Conservation (phyloP, 345 rosid species). For the Gossypium australe region DNA sequence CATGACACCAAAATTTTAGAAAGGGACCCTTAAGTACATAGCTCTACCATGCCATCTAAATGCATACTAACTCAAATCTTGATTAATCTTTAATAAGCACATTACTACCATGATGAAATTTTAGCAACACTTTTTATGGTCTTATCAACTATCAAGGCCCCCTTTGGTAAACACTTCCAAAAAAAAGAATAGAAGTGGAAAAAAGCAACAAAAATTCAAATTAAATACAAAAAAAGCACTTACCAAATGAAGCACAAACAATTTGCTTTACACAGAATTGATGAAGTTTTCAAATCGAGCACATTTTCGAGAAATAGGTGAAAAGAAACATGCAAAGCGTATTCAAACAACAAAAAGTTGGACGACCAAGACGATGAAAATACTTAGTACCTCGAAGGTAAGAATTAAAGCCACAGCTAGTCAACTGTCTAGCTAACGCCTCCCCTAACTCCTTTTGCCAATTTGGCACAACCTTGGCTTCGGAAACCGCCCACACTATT, state of each 20-base stretch:
- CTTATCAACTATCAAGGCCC: not conserved
- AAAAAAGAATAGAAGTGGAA: not conserved
- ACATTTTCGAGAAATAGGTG: not conserved
- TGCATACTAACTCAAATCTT: not conserved
- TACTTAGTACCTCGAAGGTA: conserved; percentile 63
- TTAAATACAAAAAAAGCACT: not conserved
- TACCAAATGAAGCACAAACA: not conserved
- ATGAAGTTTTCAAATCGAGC: not conserved
- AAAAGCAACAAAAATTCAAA: not conserved
- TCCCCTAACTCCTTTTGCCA: conserved; percentile 84
- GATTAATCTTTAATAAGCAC: not conserved
- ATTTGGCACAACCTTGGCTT: conserved; percentile 64
- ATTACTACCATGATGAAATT: not conserved
- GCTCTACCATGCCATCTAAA: not conserved
- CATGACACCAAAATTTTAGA: not conserved
- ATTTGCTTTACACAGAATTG: not conserved
- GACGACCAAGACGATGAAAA: not conserved
- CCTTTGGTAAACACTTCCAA: not conserved
- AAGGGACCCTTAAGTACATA: not conserved
- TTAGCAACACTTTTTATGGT: not conserved
- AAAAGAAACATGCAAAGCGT: conserved; percentile 2
- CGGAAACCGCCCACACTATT: conserved; percentile 78
- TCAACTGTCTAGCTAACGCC: conserved; percentile 82
- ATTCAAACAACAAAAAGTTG: not conserved
- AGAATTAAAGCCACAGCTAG: conserved; percentile 77